Base-by-base conservation (phyloP, 257 asterid genomes). In the Thymus mandschuricus region DNA sequence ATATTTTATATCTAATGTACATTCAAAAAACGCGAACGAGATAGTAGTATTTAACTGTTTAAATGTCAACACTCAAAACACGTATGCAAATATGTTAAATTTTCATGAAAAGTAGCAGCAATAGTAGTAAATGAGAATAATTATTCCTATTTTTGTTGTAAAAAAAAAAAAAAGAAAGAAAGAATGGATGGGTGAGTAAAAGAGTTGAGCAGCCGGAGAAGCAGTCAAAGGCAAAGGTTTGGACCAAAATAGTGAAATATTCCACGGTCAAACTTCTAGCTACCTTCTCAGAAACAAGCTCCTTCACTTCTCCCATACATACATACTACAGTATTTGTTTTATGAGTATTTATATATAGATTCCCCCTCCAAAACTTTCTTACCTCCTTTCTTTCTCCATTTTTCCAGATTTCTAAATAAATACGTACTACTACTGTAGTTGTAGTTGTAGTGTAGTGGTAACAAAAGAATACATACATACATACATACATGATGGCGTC, bases 171-270 rank as follows among this genome's bases (percentile, higher is more conserved):
- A 64, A 55, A 44, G 10, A 44, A 45, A 31, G 59, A 21, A 21
- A 21, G 21, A 21, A 21, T 21, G 21, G 21, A 21, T 21, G 21
- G 21, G 21, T 21, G 21, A 21, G 21, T 21, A 21, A 21, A 21
- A 21, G 21, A 21, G 60, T 3, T 48, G 84, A 85, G 96, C 94
- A 86, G 96, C 95, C 92, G 76, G 76, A 58, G 92, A 76, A 52
- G 5, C 72, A 60, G 97, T 89, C 95, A 89, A 85, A 87, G 76
- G 79, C 92, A 80, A 82, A 71, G 60, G 71, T 27, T 83, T 80
- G 78, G 88, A 80, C 85, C 66, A 45, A 29, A 66, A 63, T 35
- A 61, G 30, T 4, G 15, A 0, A 58, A 50, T 60, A 68, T 78
- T 83, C 85, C 73, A 78, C 85, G 56, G 88, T 83, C 88, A 80